Percentiles rank a stretch among this genome's conserved stretches.
Evolutionary conservation across 1,284 basidiomycete species (phyloP).

Genomic region (Tetrapyrgos nigripes): DNA sequence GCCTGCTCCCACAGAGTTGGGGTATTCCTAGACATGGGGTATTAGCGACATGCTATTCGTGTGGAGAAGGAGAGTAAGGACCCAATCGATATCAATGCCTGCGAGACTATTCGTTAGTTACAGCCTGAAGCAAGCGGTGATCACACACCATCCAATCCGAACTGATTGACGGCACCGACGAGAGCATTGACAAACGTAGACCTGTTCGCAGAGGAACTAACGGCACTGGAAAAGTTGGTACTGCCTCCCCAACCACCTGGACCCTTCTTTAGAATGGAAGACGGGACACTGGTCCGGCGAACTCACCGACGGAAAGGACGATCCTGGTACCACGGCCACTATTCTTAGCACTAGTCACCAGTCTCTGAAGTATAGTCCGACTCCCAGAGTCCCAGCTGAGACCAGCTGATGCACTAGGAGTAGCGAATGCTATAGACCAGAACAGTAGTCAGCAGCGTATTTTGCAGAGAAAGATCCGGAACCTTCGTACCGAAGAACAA

Average conservation of each 20-base stretch:
- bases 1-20: conserved; percentile 67
- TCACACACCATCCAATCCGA: conserved; percentile 64
- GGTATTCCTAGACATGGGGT: conserved; percentile 65
- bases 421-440: conserved; percentile 64
- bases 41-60: not conserved
- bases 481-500: conserved; percentile 60
- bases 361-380: conserved; percentile 58
- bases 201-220: conserved; percentile 54
- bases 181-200: conserved; percentile 68
- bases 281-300: conserved; percentile 18
- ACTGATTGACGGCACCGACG: conserved; percentile 61
- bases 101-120: not conserved
- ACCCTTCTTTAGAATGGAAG: conserved; percentile 20
- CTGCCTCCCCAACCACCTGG: conserved; percentile 60
- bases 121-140: not conserved
- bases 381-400: conserved; percentile 65
- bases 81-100: conserved; percentile 81
- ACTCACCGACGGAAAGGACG: conserved; percentile 74
- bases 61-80: conserved; percentile 24
- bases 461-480: not conserved
- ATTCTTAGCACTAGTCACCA: conserved; percentile 67
- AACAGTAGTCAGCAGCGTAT: too few relatives aligned
- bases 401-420: conserved; percentile 63
- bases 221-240: conserved; percentile 70
- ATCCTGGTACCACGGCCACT: conserved; percentile 67